Conservation (phyloP, 2,329 filamentous ascomycete species). For the Mollisiaceae sp. region DNA sequence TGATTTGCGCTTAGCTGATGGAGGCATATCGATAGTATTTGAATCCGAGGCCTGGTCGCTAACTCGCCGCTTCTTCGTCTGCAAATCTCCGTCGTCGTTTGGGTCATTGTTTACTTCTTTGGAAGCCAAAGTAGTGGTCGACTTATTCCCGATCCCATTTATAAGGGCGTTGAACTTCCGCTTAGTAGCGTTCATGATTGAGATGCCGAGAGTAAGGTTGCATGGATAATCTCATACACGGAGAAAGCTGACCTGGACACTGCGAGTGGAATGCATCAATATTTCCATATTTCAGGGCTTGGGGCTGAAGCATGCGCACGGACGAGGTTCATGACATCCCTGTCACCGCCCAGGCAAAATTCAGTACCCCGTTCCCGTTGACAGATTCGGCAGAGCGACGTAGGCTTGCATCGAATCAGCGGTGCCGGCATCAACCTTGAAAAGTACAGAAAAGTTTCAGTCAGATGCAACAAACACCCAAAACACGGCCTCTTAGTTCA, state of each 20-base stretch:
- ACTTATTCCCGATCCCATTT: constrained; percentile 63
- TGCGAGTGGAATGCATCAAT: constrained; percentile 1
- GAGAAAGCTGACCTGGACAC: background rate
- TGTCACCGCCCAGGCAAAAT: constrained; percentile 4
- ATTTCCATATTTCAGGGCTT: background rate
- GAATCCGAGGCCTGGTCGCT: constrained; percentile 22
- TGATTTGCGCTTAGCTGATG: constrained; percentile 16
- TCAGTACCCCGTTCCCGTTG: background rate
- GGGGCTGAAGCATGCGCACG: background rate
- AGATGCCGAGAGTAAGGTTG: background rate
- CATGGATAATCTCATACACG: constrained; percentile 8
- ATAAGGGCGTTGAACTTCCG: constrained; percentile 81
- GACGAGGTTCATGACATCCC: background rate
- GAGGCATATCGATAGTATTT: constrained; percentile 18
- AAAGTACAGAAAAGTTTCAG: background rate
- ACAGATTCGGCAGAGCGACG: constrained; percentile 1
- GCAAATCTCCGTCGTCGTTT: constrained; percentile 42
- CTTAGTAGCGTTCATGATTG: constrained; percentile 75
- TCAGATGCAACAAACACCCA: constrained; percentile 14
- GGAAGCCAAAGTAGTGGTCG: constrained; percentile 49
- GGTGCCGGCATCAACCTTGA: background rate
- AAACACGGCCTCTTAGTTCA: constrained; percentile 2
- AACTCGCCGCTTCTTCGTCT: constrained; percentile 41
- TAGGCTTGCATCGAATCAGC: constrained; percentile 2
- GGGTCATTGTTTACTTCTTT: constrained; percentile 46